Percentiles rank a stretch among this genome's conserved stretches.
Evolutionary conservation across 1,284 basidiomycete genomes (phyloP).

Genomic region (Vanrija sp.): DNA sequence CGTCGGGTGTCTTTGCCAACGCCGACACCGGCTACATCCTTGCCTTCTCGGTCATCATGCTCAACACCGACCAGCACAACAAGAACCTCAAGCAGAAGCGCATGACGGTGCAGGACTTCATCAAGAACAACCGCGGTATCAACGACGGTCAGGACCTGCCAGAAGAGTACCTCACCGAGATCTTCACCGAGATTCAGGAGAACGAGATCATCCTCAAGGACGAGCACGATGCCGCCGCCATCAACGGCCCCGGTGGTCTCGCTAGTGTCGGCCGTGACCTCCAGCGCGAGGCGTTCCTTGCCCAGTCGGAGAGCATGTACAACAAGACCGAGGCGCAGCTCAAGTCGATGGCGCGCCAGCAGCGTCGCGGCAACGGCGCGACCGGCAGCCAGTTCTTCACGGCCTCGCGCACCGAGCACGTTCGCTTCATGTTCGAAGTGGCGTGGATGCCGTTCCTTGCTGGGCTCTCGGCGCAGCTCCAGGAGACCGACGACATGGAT

Average conservation of each 20-base stretch:
- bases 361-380: slow-evolving; percentile 63
- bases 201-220: slow-evolving; percentile 99
- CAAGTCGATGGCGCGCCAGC: slow-evolving; percentile 80
- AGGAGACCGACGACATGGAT: slow-evolving; percentile 87
- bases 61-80: slow-evolving; percentile 94
- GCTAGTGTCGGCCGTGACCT: slow-evolving; percentile 86
- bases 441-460: slow-evolving; percentile 96
- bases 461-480: slow-evolving; percentile 83
- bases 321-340: slow-evolving; percentile 94
- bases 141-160: slow-evolving; percentile 84
- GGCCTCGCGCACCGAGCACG: slow-evolving; percentile 90
- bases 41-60: slow-evolving; percentile 87
- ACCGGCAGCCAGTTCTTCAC: slow-evolving; percentile 82
- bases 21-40: slow-evolving; percentile 86
- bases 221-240: slow-evolving; percentile 64
- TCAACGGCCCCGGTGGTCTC: slow-evolving; percentile 60
- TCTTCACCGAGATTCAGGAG: slow-evolving; percentile 82
- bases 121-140: slow-evolving; percentile 91
- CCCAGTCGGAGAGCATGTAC: slow-evolving; percentile 91
- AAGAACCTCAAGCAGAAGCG: slow-evolving; percentile 81
- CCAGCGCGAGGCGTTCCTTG: slow-evolving; percentile 88
- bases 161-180: slow-evolving; percentile 69
- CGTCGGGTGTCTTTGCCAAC: slow-evolving; percentile 71
- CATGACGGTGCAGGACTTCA: slow-evolving; percentile 85
- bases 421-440: slow-evolving; percentile 95